Evolutionary conservation across 495 filamentous ascomycete genomes (phyloP).

Genomic region (Neurospora sp.): DNA sequence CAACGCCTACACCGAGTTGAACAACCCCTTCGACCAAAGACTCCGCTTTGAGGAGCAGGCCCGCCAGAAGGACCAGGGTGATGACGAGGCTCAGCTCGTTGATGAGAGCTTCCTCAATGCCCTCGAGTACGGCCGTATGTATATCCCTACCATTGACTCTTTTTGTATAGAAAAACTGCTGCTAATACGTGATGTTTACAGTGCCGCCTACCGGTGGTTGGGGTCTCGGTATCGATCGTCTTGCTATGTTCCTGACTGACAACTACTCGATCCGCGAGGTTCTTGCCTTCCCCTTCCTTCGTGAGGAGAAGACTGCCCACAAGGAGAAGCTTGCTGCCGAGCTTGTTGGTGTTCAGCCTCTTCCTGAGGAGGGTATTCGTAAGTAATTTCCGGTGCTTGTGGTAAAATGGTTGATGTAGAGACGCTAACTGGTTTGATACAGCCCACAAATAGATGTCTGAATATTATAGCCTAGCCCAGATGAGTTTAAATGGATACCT

Average conservation of each 20-base stretch:
- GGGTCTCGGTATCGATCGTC: slow-evolving; percentile 93
- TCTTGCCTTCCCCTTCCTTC: slow-evolving; percentile 69
- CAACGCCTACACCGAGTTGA: slow-evolving; percentile 97
- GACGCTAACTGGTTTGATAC: neutral
- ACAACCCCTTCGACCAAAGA: slow-evolving; percentile 91
- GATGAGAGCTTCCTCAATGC: slow-evolving; percentile 87
- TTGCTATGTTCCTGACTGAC: slow-evolving; percentile 96
- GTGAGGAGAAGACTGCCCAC: slow-evolving; percentile 27
- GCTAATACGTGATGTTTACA: neutral
- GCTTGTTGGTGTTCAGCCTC: slow-evolving; percentile 51
- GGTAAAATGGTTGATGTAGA: neutral
- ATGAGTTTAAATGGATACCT: neutral
- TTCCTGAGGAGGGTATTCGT: slow-evolving; percentile 61
- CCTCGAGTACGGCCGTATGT: slow-evolving; percentile 47
- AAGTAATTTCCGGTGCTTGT: slow-evolving; percentile 23
- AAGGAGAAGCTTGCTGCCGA: slow-evolving; percentile 54
- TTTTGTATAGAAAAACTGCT: neutral
- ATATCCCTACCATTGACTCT: too few species aligned
- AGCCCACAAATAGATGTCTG: slow-evolving; percentile 21
- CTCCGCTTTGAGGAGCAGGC: slow-evolving; percentile 95
- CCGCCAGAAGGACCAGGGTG: slow-evolving; percentile 87
- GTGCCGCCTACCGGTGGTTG: slow-evolving; percentile 91
- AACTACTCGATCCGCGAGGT: slow-evolving; percentile 95
- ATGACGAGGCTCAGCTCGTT: slow-evolving; percentile 91
- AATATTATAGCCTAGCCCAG: neutral